phyloP scores from a whole-genome alignment of 108 stramenopile genomes.

The Heterococcus sp. region DNA sequence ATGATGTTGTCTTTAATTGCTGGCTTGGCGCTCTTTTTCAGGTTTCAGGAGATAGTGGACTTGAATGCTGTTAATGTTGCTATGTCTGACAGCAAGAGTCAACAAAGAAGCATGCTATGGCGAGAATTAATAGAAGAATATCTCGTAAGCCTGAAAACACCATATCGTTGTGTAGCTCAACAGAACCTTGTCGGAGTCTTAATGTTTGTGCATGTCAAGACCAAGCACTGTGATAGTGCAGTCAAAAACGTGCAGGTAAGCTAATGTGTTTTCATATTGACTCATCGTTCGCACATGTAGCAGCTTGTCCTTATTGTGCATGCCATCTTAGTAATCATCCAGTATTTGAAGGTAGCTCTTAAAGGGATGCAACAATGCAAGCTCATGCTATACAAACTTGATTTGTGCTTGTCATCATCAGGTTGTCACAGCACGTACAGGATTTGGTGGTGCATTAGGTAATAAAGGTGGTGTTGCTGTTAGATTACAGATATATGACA shows the following conservation, averaged over 20 bases:
- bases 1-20: not conserved
- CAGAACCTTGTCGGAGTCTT: constrained; percentile 90
- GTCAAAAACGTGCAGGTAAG: constrained; percentile 49
- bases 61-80: constrained; percentile 97
- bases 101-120: constrained; percentile 65
- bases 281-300: too few relatives aligned
- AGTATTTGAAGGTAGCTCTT: too few relatives aligned
- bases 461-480: constrained; percentile 92
- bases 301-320: too few relatives aligned
- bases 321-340: too few relatives aligned
- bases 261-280: too few relatives aligned
- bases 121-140: constrained; percentile 68
- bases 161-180: constrained; percentile 46
- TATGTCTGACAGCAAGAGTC: constrained; percentile 81
- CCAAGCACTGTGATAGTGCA: constrained; percentile 61
- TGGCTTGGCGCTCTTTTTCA: not conserved
- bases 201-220: constrained; percentile 82
- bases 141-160: constrained; percentile 65
- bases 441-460: constrained; percentile 98
- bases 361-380: too few relatives aligned
- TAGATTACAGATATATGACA: constrained; percentile 30
- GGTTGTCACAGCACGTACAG: constrained; percentile 77
- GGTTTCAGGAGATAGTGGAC: constrained; percentile 97
- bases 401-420: too few relatives aligned
- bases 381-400: too few relatives aligned